Percentiles rank a stretch among this genome's conserved stretches.
Evolutionary conservation across 805 yeast genomes (phyloP).

Genomic region (Saccharomycopsis sp.): DNA sequence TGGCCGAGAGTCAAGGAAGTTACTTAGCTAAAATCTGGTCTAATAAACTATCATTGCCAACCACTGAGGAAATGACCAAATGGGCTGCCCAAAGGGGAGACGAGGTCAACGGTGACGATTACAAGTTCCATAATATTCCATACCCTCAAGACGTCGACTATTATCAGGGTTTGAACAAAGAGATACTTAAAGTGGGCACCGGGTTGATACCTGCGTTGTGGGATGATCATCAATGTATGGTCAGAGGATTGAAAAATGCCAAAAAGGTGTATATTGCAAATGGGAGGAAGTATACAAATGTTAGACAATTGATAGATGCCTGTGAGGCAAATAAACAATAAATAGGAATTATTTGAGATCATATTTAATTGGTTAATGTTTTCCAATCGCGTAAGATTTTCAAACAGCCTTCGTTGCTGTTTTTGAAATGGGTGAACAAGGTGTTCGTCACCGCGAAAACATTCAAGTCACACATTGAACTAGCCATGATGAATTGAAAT

Average conservation of each 20-base stretch:
- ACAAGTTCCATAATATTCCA: conserved; percentile 22
- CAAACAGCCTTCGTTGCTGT: too few species aligned
- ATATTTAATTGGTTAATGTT: too few species aligned
- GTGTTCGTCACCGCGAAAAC: too few species aligned
- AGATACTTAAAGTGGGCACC: conserved; percentile 27
- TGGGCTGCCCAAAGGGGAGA: conserved; percentile 27
- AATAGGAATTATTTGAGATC: too few species aligned
- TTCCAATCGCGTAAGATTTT: too few species aligned
- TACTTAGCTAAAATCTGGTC: conserved; percentile 57
- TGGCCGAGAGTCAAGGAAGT: conserved; percentile 58
- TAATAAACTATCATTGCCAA: conserved; percentile 47
- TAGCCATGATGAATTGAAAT: too few species aligned
- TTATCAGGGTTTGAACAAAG: conserved; percentile 11
- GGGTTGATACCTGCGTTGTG: conserved; percentile 47
- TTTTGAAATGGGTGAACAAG: too few species aligned
- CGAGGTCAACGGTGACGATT: conserved; percentile 39
- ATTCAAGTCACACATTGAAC: too few species aligned
- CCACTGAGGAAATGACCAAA: conserved; percentile 39
- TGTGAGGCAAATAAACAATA: too few species aligned
- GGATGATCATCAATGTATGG: conserved; percentile 38
- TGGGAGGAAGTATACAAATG: too few species aligned
- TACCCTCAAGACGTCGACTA: conserved; percentile 19
- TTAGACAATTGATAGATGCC: too few species aligned
- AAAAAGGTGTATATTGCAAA: neutral
- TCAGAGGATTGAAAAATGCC: conserved; percentile 28